phyloP scores from a whole-genome alignment of 805 yeast species.

The Metschnikowia cubensis region DNA sequence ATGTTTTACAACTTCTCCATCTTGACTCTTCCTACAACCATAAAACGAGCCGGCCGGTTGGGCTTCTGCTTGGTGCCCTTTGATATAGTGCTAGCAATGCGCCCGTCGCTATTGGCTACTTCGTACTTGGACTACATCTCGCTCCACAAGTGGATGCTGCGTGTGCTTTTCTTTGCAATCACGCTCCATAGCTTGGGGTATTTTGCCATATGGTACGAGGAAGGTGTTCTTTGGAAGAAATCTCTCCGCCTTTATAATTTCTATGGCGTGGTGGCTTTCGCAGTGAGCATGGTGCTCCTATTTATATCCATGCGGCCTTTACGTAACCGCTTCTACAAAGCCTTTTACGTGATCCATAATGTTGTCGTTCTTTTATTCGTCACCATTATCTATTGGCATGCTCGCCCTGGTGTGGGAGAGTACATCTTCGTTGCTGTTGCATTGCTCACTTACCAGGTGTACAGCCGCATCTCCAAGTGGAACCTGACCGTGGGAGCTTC shows the following conservation, averaged over 20 bases:
- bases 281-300: slow-evolving; percentile 32
- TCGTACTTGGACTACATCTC: slow-evolving; percentile 52
- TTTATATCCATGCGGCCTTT: slow-evolving; percentile 46
- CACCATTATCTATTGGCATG: slow-evolving; percentile 50
- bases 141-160: slow-evolving; percentile 70
- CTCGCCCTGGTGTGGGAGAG: slow-evolving; percentile 61
- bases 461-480: slow-evolving; percentile 23
- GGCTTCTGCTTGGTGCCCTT: slow-evolving; percentile 57
- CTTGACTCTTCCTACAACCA: slow-evolving; percentile 28
- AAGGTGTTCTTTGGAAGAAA: slow-evolving; percentile 30
- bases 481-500: background rate
- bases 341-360: slow-evolving; percentile 58
- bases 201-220: slow-evolving; percentile 43
- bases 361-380: slow-evolving; percentile 44
- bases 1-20: slow-evolving; percentile 31
- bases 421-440: background rate
- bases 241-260: slow-evolving; percentile 38
- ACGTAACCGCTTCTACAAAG: slow-evolving; percentile 46
- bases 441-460: slow-evolving; percentile 35
- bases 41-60: slow-evolving; percentile 60
- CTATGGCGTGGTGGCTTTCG: slow-evolving; percentile 47
- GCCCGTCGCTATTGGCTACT: slow-evolving; percentile 49
- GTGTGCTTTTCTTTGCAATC: slow-evolving; percentile 46
- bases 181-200: slow-evolving; percentile 53
- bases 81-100: slow-evolving; percentile 49